These are phyloP conservation scores for Babesia caballi DNA, from an alignment of 169 alveolate species.

Conservation along the genomic window DNA sequence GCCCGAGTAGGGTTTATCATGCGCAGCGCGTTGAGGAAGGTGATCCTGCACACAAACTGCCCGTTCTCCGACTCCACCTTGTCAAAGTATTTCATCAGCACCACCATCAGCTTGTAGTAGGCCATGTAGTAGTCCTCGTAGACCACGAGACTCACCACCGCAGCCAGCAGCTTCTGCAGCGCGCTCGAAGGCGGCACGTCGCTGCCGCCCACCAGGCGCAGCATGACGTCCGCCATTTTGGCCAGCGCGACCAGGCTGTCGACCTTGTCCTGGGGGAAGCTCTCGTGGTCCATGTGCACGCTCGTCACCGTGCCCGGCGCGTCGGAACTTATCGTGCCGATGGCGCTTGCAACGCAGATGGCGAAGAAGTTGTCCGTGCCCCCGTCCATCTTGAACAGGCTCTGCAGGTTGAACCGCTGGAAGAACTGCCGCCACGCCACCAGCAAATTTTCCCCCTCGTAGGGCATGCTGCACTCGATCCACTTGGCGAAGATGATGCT, in stretches of 20 bases:
- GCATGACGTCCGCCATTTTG: slow-evolving; percentile 82
- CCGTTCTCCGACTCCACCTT: slow-evolving; percentile 63
- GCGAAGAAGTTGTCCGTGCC: slow-evolving; percentile 84
- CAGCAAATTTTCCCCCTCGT: slow-evolving; percentile 62
- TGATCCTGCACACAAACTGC: slow-evolving; percentile 67
- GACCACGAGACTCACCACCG: slow-evolving; percentile 75
- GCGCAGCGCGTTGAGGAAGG: slow-evolving; percentile 70
- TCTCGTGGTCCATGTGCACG: background rate
- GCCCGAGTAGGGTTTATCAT: slow-evolving; percentile 85
- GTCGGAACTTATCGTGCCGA: slow-evolving; percentile 20
- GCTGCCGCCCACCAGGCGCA: slow-evolving; percentile 80
- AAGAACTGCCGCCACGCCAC: slow-evolving; percentile 76
- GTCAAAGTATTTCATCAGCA: slow-evolving; percentile 72
- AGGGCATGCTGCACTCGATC: slow-evolving; percentile 65
- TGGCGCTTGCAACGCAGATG: slow-evolving; percentile 80
- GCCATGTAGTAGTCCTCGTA: slow-evolving; percentile 70
- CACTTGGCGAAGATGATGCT: slow-evolving; percentile 67
- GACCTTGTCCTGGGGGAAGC: background rate
- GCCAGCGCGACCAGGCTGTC: slow-evolving; percentile 70
- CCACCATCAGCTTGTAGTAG: slow-evolving; percentile 70
- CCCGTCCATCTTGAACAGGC: slow-evolving; percentile 84
- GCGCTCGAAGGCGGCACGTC: slow-evolving; percentile 83
- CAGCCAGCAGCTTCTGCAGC: slow-evolving; percentile 79
- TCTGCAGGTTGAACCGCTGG: slow-evolving; percentile 82
- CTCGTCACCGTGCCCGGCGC: background rate